Base-by-base conservation (phyloP, 176 grass and related monocot genomes). In the Ensete ventricosum region DNA sequence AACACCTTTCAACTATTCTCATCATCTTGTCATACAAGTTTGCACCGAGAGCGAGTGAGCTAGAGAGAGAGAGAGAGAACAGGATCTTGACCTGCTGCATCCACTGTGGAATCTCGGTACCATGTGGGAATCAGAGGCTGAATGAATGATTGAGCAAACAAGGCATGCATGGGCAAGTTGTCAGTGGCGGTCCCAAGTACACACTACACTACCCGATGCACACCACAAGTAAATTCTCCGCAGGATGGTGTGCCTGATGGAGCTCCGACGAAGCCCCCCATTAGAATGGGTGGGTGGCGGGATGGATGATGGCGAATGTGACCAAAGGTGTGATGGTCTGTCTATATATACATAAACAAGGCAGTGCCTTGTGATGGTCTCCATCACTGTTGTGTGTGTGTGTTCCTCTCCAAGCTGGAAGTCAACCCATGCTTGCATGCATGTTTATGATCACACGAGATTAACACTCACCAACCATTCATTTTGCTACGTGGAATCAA, bases 181-280 rank as follows among this genome's bases (percentile, higher is more conserved):
- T 11, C 8, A 87, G 80, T 83, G 85, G 84, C 85, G 85, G 85
- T 87, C 87, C 87, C 64, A 73, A 73, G 11, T 72, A 62, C 85
- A 62, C 85, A 71, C 52, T 76, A 78, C 73, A 83, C 34, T 5
- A 43, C 34, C 34, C 34, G 34, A 43, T 3, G 34, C 34, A 43
- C 34, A 43, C 34, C 34, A 43, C 34, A 43, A 43, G 34, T 43
- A 43, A 43, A 43, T 7, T 20, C 16, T n/a, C 16, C 57, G n/a
- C 16, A n/a, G 14, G 14, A 60, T 19, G 57, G 57, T 0, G 7
- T 43, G 34, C 27, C 21, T 43, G 24, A 43, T 67, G 9, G 64
- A 24, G 64, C 24, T 67, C 14, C 8, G 64, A 17, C 64, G 34
- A 4, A 43, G 14, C 12, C 8, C 64, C 23, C 64, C 64, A 43